phyloP scores from a whole-genome alignment of 2,329 filamentous ascomycete genomes.

The Scytalidium sp. region DNA sequence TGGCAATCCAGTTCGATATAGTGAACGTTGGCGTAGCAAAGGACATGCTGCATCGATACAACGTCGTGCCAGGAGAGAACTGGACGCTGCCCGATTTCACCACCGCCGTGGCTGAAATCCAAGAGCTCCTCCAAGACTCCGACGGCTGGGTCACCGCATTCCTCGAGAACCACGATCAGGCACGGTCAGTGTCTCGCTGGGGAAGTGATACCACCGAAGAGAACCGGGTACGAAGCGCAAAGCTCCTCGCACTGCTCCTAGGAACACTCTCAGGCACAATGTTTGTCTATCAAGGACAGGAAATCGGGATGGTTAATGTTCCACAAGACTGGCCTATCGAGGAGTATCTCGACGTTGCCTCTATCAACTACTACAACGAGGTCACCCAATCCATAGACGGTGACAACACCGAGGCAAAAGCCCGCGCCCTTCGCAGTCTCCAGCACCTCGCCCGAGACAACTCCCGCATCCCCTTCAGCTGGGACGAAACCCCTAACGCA shows the following conservation, averaged over 20 bases:
- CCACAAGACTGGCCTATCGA: conserved; percentile 49
- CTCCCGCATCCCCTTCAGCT: conserved; percentile 66
- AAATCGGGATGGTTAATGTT: conserved; percentile 57
- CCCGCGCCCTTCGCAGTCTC: too few species aligned
- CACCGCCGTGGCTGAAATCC: conserved; percentile 44
- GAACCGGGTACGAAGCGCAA: conserved; percentile 33
- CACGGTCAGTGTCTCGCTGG: conserved; percentile 52
- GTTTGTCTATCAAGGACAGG: conserved; percentile 59
- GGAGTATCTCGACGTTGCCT: conserved; percentile 47
- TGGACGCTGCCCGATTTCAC: conserved; percentile 49
- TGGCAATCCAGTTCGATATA: conserved; percentile 66
- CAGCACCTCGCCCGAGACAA: conserved; percentile 63
- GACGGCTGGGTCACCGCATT: conserved; percentile 60
- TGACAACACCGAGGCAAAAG: too few species aligned
- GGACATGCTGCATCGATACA: conserved; percentile 52
- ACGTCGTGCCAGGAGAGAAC: conserved; percentile 33
- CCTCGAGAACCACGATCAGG: conserved; percentile 62
- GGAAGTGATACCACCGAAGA: conserved; percentile 23
- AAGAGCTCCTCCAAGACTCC: conserved; percentile 47
- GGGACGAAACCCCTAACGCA: conserved; percentile 52
- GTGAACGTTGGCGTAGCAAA: conserved; percentile 59
- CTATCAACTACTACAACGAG: conserved; percentile 46
- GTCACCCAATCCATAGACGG: conserved; percentile 32
- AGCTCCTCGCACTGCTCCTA: conserved; percentile 51
- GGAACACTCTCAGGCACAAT: conserved; percentile 50